Evolutionary conservation across 305 asterid genomes (phyloP).

Genomic region (Ajuga reptans): DNA sequence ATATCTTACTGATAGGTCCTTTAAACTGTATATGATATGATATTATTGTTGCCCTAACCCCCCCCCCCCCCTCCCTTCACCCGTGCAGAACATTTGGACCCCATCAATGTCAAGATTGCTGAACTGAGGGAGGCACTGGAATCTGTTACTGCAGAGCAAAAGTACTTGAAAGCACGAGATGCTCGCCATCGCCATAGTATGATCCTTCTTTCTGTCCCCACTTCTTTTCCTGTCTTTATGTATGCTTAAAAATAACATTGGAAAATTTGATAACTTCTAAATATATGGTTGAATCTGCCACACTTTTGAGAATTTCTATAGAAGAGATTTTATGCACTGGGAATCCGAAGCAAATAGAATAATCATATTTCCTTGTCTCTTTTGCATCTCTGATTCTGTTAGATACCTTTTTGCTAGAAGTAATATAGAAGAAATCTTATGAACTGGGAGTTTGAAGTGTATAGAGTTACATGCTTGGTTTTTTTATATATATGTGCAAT

Average conservation of each 20-base stretch:
- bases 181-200: constrained; percentile 91
- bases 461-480: not conserved
- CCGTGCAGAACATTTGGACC: constrained; percentile 80
- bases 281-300: not conserved
- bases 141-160: constrained; percentile 80
- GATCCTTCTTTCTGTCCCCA: constrained; percentile 18
- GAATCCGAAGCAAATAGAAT: not conserved
- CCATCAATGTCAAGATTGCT: constrained; percentile 87
- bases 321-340: not conserved
- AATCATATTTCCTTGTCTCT: too few species aligned
- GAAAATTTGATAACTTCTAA: not conserved
- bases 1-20: not conserved
- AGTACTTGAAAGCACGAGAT: constrained; percentile 83
- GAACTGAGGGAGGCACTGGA: constrained; percentile 92
- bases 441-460: not conserved
- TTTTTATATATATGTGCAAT: not conserved
- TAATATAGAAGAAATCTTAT: not conserved
- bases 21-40: not conserved
- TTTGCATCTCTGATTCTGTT: too few species aligned
- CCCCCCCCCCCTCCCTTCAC: not conserved
- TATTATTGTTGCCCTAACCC: too few species aligned
- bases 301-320: not conserved
- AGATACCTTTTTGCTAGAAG: too few species aligned
- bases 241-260: not conserved
- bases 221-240: not conserved